phyloP scores from a whole-genome alignment of 768 basidiomycete species.

The Pulveroboletus sp. region DNA sequence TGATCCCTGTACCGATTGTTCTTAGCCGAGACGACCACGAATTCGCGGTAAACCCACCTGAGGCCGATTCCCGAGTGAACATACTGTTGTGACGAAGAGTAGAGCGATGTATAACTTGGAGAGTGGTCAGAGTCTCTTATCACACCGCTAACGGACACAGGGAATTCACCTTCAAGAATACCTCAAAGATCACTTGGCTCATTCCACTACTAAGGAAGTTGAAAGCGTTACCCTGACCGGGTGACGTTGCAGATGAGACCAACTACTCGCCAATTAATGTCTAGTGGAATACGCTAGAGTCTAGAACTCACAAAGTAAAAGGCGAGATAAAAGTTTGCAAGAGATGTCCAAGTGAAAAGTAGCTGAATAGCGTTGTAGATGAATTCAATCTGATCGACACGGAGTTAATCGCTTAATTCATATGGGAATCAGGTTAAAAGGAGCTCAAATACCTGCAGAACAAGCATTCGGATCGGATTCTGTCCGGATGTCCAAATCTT shows the following conservation, averaged over 20 bases:
- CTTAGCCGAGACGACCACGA: conserved; percentile 4
- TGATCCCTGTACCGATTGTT: conserved; percentile 51
- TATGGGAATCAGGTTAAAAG: neutral
- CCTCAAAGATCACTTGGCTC: conserved; percentile 68
- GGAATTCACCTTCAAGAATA: conserved; percentile 56
- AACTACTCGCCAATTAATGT: conserved; percentile 46
- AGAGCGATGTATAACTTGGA: conserved; percentile 74
- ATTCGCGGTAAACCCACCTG: conserved; percentile 36
- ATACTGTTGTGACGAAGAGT: conserved; percentile 76
- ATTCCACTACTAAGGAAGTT: conserved; percentile 72
- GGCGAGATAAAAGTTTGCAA: conserved; percentile 91
- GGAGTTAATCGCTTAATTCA: neutral
- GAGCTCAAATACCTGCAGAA: conserved; percentile 46
- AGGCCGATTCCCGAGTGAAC: conserved; percentile 89
- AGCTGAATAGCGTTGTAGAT: conserved; percentile 89
- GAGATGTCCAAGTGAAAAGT: conserved; percentile 89
- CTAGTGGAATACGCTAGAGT: conserved; percentile 14
- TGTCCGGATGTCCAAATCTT: conserved; percentile 93
- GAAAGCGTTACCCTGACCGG: conserved; percentile 62
- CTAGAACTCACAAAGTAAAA: conserved; percentile 81
- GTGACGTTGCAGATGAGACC: conserved; percentile 71
- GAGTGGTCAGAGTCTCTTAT: conserved; percentile 21
- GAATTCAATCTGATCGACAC: conserved; percentile 63
- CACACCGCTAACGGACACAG: neutral
- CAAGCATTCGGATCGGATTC: conserved; percentile 75